Percentiles rank a stretch among this genome's conserved stretches.
Evolutionary conservation across 73 alveolate genomes (phyloP).

Genomic region (Blepharisma stoltei): DNA sequence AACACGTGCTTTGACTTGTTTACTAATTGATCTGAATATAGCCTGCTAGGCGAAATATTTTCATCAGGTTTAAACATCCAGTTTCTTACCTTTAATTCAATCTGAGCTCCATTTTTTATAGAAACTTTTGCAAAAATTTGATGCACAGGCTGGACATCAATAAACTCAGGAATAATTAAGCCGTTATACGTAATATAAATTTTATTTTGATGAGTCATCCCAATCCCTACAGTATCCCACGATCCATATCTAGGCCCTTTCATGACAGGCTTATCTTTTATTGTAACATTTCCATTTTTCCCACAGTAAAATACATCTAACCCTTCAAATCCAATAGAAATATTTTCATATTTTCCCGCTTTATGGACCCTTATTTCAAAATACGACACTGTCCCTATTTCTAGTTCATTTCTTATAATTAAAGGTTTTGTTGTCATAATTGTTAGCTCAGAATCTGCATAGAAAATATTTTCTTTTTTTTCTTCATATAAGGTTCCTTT

Average conservation of each 20-base stretch:
- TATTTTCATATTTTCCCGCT: slow-evolving; percentile 20
- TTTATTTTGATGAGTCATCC: neutral
- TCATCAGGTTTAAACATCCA: neutral
- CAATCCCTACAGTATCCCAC: slow-evolving; percentile 4
- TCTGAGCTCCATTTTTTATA: neutral
- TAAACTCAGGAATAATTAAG: neutral
- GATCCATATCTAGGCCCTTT: slow-evolving; percentile 10
- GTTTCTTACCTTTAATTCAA: neutral
- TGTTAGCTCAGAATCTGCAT: neutral
- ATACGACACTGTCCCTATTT: neutral
- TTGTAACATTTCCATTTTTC: neutral
- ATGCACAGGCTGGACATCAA: neutral
- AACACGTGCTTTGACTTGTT: too few relatives aligned
- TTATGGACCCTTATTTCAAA: neutral
- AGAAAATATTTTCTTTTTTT: neutral
- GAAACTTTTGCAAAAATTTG: neutral
- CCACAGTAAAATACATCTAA: neutral
- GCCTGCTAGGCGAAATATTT: too few relatives aligned
- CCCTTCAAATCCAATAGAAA: slow-evolving; percentile 16
- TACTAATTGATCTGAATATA: too few relatives aligned
- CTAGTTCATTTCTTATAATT: neutral
- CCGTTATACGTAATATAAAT: slow-evolving; percentile 8
- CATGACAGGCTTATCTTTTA: neutral
- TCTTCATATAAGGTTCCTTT: neutral
- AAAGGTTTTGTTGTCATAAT: neutral